phyloP scores from a whole-genome alignment of 2,329 filamentous ascomycete species.

The Trichoderma sp. region DNA sequence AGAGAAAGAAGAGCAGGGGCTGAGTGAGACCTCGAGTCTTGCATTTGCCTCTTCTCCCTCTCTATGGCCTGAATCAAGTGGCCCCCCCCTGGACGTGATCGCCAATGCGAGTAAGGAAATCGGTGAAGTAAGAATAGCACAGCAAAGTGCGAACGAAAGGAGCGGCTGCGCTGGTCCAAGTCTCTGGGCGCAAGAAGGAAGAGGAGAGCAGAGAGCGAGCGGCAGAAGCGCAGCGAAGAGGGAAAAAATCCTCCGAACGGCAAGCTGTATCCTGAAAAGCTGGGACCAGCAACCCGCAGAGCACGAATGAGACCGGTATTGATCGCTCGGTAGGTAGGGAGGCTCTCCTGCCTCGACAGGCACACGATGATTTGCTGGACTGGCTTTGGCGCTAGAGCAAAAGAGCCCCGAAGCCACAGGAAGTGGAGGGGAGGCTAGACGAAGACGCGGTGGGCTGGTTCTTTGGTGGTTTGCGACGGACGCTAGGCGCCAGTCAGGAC shows the following conservation, averaged over 20 bases:
- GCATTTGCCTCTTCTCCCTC: background rate
- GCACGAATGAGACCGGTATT: conserved; percentile 16
- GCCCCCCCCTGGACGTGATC: background rate
- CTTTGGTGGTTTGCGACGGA: conserved; percentile 15
- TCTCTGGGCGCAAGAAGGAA: background rate
- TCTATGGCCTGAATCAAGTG: background rate
- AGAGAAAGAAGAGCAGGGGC: background rate
- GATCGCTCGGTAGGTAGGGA: conserved; percentile 9
- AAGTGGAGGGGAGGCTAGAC: conserved; percentile 16
- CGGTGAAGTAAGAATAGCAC: background rate
- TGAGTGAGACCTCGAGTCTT: background rate
- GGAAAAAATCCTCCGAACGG: background rate
- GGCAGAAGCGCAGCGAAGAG: conserved; percentile 1
- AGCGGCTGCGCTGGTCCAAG: background rate
- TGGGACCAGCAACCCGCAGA: conserved; percentile 11
- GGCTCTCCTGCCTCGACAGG: background rate
- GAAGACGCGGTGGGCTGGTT: conserved; percentile 17
- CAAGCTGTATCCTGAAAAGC: conserved; percentile 13
- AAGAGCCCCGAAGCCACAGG: conserved; percentile 5
- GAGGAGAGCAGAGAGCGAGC: background rate
- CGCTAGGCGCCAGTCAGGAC: conserved; percentile 1
- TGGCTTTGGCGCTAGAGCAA: conserved; percentile 18
- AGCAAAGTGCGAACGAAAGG: conserved; percentile 1
- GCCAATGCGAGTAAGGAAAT: background rate
- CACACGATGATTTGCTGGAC: conserved; percentile 22